Evolutionary conservation across 768 basidiomycete genomes (phyloP), one percentile per base, ranked within the genome.

Genomic region (Piloderma croceum): DNA sequence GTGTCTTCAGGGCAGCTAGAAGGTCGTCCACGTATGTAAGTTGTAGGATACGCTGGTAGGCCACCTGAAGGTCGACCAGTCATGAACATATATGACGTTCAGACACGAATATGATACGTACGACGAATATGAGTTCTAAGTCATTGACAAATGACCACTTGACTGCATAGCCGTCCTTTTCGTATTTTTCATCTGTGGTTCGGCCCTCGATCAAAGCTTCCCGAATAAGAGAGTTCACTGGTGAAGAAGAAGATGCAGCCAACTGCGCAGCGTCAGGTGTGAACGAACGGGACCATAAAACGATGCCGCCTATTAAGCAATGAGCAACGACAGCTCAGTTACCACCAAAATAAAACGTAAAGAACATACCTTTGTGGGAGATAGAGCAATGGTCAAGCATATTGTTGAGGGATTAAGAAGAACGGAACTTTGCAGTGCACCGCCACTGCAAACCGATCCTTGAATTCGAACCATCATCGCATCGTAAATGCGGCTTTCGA

Each of bases 311-410:
- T 92, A 56, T 2, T 34, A 48, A 47, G 21, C 24, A 36, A 44
- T 36, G 38, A 54, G 27, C 43, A 36, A 5, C 33, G 23, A 7
- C 17, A 15, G 34, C 46, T 32, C 38, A 37, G 36, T 38, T 34
- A 13, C 24, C 34, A 3, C 6, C 38, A 35, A 6, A 1, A 19
- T n/a, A 6, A 40, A 6, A 15, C 19, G 31, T 9, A 11, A 34
- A 41, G 25, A 6, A 36, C 61, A 29, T 45, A 84, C 91, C 90
- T 76, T 89, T 89, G 62, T 92, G 90, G 7, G 90, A 90, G 54
- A 97, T 94, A 21, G 90, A 92, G 61, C 91, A 90, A 63, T 92
- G 88, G 65, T 97, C 93, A 43, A 96, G 78, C 91, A 96, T 96
- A 41, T 46, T 43, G 29, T 19, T 35, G n/a, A n/a, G n/a, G n/a